phyloP scores from a whole-genome alignment of 192 early-diverging fungal species.

The Rhizoclosmatium globosum region DNA sequence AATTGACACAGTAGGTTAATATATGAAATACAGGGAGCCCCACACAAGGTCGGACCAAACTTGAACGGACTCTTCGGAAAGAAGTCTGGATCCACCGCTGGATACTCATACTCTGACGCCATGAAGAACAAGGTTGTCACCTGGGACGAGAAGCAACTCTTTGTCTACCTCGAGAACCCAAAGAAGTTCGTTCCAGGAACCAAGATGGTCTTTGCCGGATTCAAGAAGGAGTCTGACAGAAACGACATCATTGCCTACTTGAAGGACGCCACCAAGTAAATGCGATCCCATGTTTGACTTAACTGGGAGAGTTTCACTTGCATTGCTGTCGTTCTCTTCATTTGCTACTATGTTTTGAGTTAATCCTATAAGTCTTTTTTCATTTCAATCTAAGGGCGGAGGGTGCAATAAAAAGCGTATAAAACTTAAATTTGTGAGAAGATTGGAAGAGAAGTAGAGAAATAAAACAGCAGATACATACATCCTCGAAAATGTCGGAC shows the following conservation, averaged over 20 bases:
- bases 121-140: conserved; percentile 84
- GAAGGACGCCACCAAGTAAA: conserved; percentile 73
- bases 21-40: conserved; percentile 59
- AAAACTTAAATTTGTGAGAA: too few species aligned
- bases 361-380: too few species aligned
- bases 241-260: conserved; percentile 91
- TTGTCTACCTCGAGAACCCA: conserved; percentile 96
- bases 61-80: conserved; percentile 92
- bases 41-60: conserved; percentile 98
- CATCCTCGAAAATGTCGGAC: too few species aligned
- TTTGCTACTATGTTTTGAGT: too few species aligned
- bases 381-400: too few species aligned
- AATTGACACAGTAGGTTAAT: too few species aligned
- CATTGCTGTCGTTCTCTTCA: too few species aligned
- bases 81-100: conserved; percentile 83
- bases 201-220: conserved; percentile 98
- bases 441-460: too few species aligned
- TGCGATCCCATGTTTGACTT: background rate
- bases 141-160: conserved; percentile 93
- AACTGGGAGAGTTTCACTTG: too few species aligned
- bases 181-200: conserved; percentile 93
- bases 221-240: conserved; percentile 77
- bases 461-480: too few species aligned
- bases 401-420: too few species aligned
- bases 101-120: conserved; percentile 93